These are phyloP conservation scores for Plasmodium gaboni DNA, from an alignment of 169 alveolate species.

Conservation along the genomic window DNA sequence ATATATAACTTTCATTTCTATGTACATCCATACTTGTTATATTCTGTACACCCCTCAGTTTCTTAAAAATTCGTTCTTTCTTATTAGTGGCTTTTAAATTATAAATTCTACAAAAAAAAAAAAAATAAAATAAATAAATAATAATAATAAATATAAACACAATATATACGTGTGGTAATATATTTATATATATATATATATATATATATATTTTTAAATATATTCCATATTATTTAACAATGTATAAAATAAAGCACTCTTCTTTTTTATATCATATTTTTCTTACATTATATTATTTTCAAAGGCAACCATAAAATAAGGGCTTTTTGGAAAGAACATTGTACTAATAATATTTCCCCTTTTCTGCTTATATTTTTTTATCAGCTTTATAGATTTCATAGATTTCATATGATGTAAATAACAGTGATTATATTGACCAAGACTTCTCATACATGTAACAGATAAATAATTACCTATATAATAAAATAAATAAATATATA, in stretches of 20 bases:
- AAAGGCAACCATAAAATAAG: slow-evolving; percentile 64
- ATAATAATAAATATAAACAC: not conserved
- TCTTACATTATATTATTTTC: slow-evolving; percentile 72
- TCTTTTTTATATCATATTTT: not conserved
- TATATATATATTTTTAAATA: not conserved
- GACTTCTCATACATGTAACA: slow-evolving; percentile 66
- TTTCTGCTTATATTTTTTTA: slow-evolving; percentile 68
- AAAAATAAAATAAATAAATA: not conserved
- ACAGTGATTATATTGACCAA: slow-evolving; percentile 64
- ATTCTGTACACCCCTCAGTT: slow-evolving; percentile 61
- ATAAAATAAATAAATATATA: not conserved
- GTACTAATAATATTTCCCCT: slow-evolving; percentile 72
- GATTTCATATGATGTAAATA: slow-evolving; percentile 70
- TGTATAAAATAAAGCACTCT: not conserved
- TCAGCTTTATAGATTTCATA: slow-evolving; percentile 69
- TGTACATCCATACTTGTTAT: slow-evolving; percentile 75
- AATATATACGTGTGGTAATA: not conserved
- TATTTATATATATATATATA: not conserved
- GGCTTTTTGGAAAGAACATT: slow-evolving; percentile 60
- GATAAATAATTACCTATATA: slow-evolving; percentile 69
- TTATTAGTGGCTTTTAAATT: slow-evolving; percentile 40
- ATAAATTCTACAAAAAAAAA: slow-evolving; percentile 26
- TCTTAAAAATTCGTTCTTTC: slow-evolving; percentile 54
- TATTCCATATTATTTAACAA: not conserved
- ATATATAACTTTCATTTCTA: slow-evolving; percentile 55